Evolutionary conservation across 2,329 filamentous ascomycete genomes (phyloP).

Genomic region (Botrytis porri): DNA sequence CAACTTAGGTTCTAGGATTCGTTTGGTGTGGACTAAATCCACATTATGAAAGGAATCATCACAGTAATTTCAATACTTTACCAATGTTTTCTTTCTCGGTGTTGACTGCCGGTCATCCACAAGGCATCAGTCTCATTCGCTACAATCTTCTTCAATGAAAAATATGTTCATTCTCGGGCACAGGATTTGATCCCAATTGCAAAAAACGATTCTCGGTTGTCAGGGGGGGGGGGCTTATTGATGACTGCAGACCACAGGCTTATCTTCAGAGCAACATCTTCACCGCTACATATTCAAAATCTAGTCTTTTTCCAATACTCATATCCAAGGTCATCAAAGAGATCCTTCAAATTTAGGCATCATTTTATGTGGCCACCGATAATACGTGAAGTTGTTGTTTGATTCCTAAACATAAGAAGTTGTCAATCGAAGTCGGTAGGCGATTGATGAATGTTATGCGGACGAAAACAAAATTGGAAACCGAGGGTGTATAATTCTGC

Average conservation of each 20-base stretch:
- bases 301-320: background rate
- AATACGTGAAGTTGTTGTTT: background rate
- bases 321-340: background rate
- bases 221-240: background rate
- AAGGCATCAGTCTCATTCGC: background rate
- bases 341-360: background rate
- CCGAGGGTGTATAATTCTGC: background rate
- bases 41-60: background rate
- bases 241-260: conserved; percentile 9
- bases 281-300: background rate
- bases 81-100: background rate
- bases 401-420: background rate
- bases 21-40: background rate
- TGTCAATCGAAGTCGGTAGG: background rate
- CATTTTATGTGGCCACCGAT: background rate
- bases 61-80: background rate
- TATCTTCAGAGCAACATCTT: background rate
- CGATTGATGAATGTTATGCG: background rate
- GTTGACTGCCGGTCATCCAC: background rate
- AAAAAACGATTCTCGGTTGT: background rate
- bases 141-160: background rate
- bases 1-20: background rate
- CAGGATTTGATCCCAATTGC: background rate
- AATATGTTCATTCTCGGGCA: background rate
- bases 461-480: background rate